A percentile compares a stretch with the other conserved stretches of the same genome.
phyloP scores from a whole-genome alignment of 1,284 basidiomycete genomes.

The Austroboletus niveus region DNA sequence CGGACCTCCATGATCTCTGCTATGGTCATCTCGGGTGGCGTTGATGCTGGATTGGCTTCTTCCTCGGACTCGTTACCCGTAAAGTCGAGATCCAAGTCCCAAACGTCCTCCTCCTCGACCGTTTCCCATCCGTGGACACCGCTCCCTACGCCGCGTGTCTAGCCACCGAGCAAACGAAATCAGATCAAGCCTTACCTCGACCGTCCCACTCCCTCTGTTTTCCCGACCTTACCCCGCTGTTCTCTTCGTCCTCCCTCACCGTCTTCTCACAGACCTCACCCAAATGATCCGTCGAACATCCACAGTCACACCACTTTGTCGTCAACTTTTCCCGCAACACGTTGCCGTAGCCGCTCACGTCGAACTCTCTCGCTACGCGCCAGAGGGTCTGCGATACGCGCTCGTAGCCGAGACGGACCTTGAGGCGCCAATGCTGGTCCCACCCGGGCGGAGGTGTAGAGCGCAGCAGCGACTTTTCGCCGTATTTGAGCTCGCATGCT shows the following conservation, averaged over 20 bases:
- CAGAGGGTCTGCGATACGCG: slow-evolving; percentile 58
- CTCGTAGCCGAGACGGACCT: slow-evolving; percentile 61
- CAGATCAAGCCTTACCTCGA: slow-evolving; percentile 40
- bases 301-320: slow-evolving; percentile 73
- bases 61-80: slow-evolving; percentile 51
- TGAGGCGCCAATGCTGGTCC: slow-evolving; percentile 53
- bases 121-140: slow-evolving; percentile 68
- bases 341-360: slow-evolving; percentile 65
- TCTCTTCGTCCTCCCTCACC: slow-evolving; percentile 64
- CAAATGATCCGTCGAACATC: slow-evolving; percentile 71
- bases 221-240: slow-evolving; percentile 49
- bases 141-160: slow-evolving; percentile 36
- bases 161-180: not conserved
- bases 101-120: slow-evolving; percentile 68
- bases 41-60: slow-evolving; percentile 36
- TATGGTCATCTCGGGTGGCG: slow-evolving; percentile 57
- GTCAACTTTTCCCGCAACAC: slow-evolving; percentile 66
- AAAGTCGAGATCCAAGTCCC: slow-evolving; percentile 67
- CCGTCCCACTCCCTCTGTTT: slow-evolving; percentile 73
- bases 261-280: slow-evolving; percentile 71
- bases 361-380: slow-evolving; percentile 65
- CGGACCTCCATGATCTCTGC: slow-evolving; percentile 69
- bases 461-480: slow-evolving; percentile 31
- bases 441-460: slow-evolving; percentile 40
- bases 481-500: slow-evolving; percentile 53